Base-by-base conservation (phyloP, 1,139 yeast genomes). In the Citeromyces hawaiiensis region DNA sequence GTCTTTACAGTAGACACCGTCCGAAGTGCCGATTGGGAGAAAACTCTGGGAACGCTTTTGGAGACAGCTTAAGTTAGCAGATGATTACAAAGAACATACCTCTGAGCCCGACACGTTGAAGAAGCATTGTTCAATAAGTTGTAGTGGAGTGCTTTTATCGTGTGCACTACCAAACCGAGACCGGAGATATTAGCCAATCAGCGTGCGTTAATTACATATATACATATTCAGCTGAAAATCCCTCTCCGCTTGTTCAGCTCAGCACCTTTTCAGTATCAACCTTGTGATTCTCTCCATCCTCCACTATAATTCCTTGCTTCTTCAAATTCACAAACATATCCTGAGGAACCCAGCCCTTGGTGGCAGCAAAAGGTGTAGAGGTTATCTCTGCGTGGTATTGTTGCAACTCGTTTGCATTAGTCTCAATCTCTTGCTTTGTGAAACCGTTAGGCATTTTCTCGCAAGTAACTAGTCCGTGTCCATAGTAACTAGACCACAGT, bases 341-440 rank as follows among this genome's bases (percentile, higher is more conserved):
- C 55, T 85, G 94, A 19, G 97, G 96, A 43, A 91, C 72, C 96
- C 96, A 88, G 4, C 96, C 96, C 43, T 85, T 83, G 32, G 96
- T 83, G 38, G 93, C 93, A 31, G 85, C 79, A 58, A 87, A 87
- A 37, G 96, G 96, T 41, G 77, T 72, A 6, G 76, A 66, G 32
- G 80, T 70, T 39, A 83, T 61, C 47, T 73, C 76, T 47, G 72
- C 62, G 56, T 83, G 91, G 62, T 85, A 81, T 43, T 73, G 72
- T 15, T 15, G 23, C n/a, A 13, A 6, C 14, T 34, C 21, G 6
- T 15, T 34, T 7, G 15, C 13, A 4, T 19, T 15, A 41, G 75
- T 55, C 37, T 55, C 59, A 23, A 63, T 52, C 46, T 72, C 76
- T 38, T 67, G 74, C 29, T 70, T 72, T 31, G 74, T 57, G 55